These are phyloP conservation scores for Psilocybe mexicana DNA, from an alignment of 1,284 basidiomycete genomes.

Conservation along the genomic window DNA sequence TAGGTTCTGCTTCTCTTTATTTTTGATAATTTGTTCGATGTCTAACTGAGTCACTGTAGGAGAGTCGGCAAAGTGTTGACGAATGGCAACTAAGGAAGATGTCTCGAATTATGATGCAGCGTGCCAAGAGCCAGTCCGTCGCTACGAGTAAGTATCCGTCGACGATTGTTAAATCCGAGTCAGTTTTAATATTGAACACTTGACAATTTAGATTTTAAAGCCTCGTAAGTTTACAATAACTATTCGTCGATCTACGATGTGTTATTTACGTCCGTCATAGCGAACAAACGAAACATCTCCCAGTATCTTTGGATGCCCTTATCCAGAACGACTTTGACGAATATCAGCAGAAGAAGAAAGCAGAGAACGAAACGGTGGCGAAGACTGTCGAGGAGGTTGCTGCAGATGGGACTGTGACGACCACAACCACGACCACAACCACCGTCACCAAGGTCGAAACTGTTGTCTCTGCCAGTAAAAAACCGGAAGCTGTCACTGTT, in stretches of 20 bases:
- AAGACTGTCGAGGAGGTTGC: conserved; percentile 21
- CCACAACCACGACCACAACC: conserved; percentile 21
- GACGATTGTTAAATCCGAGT: too few species aligned
- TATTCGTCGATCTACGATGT: background rate
- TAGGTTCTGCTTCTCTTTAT: conserved; percentile 9
- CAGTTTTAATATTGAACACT: background rate
- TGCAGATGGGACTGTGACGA: conserved; percentile 21
- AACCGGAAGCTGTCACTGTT: conserved; percentile 1
- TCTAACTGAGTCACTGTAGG: conserved; percentile 12
- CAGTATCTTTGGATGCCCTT: conserved; percentile 24
- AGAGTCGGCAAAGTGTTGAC: conserved; percentile 23
- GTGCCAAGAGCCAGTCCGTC: conserved; percentile 47
- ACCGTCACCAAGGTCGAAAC: conserved; percentile 24
- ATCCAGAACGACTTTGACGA: conserved; percentile 29
- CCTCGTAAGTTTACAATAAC: conserved; percentile 20
- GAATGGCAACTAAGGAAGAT: conserved; percentile 41
- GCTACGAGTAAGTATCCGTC: conserved; percentile 40
- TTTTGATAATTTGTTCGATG: background rate
- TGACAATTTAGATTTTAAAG: conserved; percentile 25
- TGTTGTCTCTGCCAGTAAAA: conserved; percentile 19
- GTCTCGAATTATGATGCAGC: conserved; percentile 41
- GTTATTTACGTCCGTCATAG: conserved; percentile 13
- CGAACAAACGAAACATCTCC: conserved; percentile 24
- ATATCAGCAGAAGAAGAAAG: conserved; percentile 29
- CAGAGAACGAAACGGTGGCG: conserved; percentile 20